Evolutionary conservation across 352 stramenopile species (phyloP), one percentile per base, ranked within the genome.

Genomic region (Globisporangium nunn): DNA sequence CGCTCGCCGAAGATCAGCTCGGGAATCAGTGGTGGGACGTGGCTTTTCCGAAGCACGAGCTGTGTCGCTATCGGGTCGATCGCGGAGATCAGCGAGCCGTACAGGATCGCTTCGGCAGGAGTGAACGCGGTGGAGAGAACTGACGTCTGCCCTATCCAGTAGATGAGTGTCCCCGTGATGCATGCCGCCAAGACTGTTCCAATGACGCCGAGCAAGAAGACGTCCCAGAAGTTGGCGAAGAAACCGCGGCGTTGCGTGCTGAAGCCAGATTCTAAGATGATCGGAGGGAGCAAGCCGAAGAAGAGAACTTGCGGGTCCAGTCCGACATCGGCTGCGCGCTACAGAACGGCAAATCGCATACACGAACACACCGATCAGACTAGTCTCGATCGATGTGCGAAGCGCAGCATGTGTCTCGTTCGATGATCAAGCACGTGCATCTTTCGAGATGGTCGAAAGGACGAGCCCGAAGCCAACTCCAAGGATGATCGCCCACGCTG

Each of bases 1-100:
- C 74, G 91, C 66, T 98, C 91, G 50, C 93, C 91, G 68, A 98
- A 98, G 4, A 97, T 79, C 35, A 98, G 69, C 57, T 97, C 97
- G 59, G 97, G 97, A 4, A 98, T 71, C 44, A 90, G 67, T 8
- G 90, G 75, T 17, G 80, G 79, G 6, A 75, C 79, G 33, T 73
- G 55, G 44, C 72, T 75, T 50, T 91, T 92, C 56, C 94, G 88
- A 70, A 98, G 96, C n/a, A 97, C 85, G 2, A 91, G 62, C 40
- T 97, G 67, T 30, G 88, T 96, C 14, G 88, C 86, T 33, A 98
- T 89, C 17, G 93, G 88, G 69, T 98, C 91, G 37, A 96, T 96
- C 6, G 89, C 85, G 31, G 81, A 93, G 57, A 98, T 93, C 18
- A 98, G 72, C 15, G 88, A 80, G 39, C 89, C 90, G 63, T 96